Base-by-base conservation (phyloP, 1,139 yeast species). In the Nakaseomyces kungkrabaensis region DNA sequence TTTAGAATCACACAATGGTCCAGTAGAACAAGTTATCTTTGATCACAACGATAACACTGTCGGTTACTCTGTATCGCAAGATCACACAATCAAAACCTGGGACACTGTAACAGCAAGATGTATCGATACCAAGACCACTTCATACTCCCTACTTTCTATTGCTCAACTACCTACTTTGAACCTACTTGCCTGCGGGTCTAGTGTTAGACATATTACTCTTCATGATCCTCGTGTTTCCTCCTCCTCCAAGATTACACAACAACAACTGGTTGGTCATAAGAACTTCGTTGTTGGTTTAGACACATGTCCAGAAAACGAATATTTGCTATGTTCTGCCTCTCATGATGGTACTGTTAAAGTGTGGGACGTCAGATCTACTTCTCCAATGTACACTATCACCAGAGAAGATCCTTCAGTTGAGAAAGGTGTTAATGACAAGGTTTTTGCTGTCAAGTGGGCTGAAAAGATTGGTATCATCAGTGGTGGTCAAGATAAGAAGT, bases 41-140 rank as follows among this genome's bases (percentile, higher is more conserved):
- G 96, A 87, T 61, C 66, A 73, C 6, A 69, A 71, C 32, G 97
- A 92, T 65, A 57, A 76, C 41, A 77, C 94, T 0, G 96, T 90
- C 5, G 96, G 83, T 13, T 92, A 92, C 69, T 88, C 97, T 0
- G 96, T 86, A 1, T 85, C 97, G 4, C 97, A 89, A 67, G 97
- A 92, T 70, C 98, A 92, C 66, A 81, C 95, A 1, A 81, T 92
- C 56, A 85, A 86, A 62, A 92, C 98, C 0, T 92, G 98, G 97
- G 98, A 92, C 71, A 74, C 90, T 60, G 83, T 87, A 24, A 88
- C 97, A 5, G 73, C 85, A 17, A 77, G 86, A 56, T 80, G 87
- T 61, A 83, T 89, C 41, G 97, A 89, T 65, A 85, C 97, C 4
- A 82, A 88, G 68, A 78, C 86, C 26, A 89, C 97, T 0, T 85